phyloP scores from a whole-genome alignment of 441 rosid species.

The Isatis lusitanica region DNA sequence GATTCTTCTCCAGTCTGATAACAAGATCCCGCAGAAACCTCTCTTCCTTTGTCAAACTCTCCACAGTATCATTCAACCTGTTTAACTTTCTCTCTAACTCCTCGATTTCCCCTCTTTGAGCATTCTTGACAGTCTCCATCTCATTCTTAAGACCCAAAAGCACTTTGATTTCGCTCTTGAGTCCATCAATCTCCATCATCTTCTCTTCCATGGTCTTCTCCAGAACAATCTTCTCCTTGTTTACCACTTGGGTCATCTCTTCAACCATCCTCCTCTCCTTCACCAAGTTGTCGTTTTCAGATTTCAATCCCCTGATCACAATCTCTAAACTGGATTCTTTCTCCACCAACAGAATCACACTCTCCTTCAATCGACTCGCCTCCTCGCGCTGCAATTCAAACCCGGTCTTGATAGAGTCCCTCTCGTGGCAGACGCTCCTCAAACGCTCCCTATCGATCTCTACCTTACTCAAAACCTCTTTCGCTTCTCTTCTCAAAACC shows the following conservation, averaged over 20 bases:
- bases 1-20: conserved; percentile 31
- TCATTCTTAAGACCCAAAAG: conserved; percentile 25
- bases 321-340: conserved; percentile 29
- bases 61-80: conserved; percentile 29
- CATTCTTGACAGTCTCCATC: conserved; percentile 4
- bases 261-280: conserved; percentile 39
- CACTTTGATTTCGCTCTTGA: conserved; percentile 37
- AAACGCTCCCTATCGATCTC: background rate
- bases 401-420: conserved; percentile 1
- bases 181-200: conserved; percentile 41
- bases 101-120: background rate
- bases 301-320: conserved; percentile 27
- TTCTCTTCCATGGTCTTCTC: conserved; percentile 36
- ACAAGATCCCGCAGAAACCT: conserved; percentile 37
- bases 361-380: conserved; percentile 4
- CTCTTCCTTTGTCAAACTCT: conserved; percentile 42
- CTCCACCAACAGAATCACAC: conserved; percentile 4
- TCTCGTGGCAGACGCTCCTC: conserved; percentile 19
- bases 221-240: conserved; percentile 40
- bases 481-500: conserved; percentile 37
- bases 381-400: conserved; percentile 20
- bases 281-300: conserved; percentile 38
- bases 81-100: conserved; percentile 30
- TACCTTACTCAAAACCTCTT: conserved; percentile 27
- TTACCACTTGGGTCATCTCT: conserved; percentile 37